Conservation (phyloP, 768 basidiomycete genomes). For the Lentinula sp. region DNA sequence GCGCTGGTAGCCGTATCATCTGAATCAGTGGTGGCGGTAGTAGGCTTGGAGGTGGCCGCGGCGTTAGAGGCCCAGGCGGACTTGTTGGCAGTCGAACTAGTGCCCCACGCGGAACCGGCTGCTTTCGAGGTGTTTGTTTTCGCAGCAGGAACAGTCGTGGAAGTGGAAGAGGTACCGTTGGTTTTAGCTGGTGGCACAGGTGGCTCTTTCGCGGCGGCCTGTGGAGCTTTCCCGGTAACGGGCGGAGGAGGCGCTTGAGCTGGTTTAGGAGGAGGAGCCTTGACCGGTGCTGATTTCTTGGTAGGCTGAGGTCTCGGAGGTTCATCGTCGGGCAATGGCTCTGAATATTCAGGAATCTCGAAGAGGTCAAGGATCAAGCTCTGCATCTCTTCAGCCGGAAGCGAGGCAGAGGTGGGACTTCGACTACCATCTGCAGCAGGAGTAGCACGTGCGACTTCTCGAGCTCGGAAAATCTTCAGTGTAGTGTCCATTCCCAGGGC, state of each 20-base stretch:
- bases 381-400: conserved; percentile 5
- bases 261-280: background rate
- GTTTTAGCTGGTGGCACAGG: background rate
- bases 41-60: background rate
- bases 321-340: conserved; percentile 1
- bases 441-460: conserved; percentile 38
- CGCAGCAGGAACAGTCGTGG: background rate
- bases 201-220: background rate
- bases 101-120: background rate
- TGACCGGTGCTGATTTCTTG: background rate
- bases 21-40: background rate
- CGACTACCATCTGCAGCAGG: conserved; percentile 10
- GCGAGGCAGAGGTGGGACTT: background rate
- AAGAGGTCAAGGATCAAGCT: conserved; percentile 4
- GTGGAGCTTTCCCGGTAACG: background rate
- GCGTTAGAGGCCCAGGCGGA: background rate
- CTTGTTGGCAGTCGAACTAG: background rate
- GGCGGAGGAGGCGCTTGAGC: background rate
- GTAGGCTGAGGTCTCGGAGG: background rate
- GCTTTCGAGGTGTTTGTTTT: background rate
- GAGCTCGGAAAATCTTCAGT: conserved; percentile 38
- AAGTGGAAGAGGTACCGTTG: background rate
- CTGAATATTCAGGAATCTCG: background rate
- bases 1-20: background rate
- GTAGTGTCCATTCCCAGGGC: conserved; percentile 48